These are phyloP conservation scores for Russula abietina DNA, from an alignment of 768 basidiomycete species.

Conservation along the genomic window DNA sequence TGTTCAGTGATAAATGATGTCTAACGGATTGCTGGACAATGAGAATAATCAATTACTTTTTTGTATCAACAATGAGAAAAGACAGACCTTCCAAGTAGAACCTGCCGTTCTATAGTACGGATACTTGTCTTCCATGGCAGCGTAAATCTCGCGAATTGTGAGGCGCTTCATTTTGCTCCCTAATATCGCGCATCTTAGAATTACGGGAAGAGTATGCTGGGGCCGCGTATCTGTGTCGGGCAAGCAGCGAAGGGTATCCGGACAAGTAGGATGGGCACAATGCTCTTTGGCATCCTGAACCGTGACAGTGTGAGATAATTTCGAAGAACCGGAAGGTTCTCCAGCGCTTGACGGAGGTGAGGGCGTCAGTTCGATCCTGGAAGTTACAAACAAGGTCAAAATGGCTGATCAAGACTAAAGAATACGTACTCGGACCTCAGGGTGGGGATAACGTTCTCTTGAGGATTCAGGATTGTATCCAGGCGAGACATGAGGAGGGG, in stretches of 20 bases:
- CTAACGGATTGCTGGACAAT: slow-evolving; percentile 71
- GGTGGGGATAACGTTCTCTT: slow-evolving; percentile 1
- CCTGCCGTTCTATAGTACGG: slow-evolving; percentile 76
- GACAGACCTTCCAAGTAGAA: slow-evolving; percentile 74
- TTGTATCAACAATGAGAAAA: background rate
- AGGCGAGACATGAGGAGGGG: slow-evolving; percentile 23
- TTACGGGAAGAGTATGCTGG: slow-evolving; percentile 80
- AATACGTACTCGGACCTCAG: slow-evolving; percentile 7
- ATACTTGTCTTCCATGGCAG: slow-evolving; percentile 82
- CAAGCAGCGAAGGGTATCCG: slow-evolving; percentile 69
- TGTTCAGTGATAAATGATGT: slow-evolving; percentile 77
- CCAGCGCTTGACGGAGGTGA: slow-evolving; percentile 21
- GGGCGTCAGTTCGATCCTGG: slow-evolving; percentile 7
- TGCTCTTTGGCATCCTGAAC: slow-evolving; percentile 38
- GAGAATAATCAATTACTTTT: background rate
- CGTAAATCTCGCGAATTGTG: slow-evolving; percentile 81
- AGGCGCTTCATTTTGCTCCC: slow-evolving; percentile 69
- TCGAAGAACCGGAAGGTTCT: slow-evolving; percentile 2
- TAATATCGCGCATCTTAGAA: slow-evolving; percentile 77
- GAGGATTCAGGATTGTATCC: slow-evolving; percentile 24
- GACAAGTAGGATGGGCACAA: slow-evolving; percentile 67
- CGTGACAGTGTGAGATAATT: background rate
- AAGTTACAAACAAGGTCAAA: background rate
- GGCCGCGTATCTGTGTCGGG: slow-evolving; percentile 75
- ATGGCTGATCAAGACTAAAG: background rate